phyloP scores from a whole-genome alignment of 2,329 filamentous ascomycete genomes.

The Talaromyces marneffei region DNA sequence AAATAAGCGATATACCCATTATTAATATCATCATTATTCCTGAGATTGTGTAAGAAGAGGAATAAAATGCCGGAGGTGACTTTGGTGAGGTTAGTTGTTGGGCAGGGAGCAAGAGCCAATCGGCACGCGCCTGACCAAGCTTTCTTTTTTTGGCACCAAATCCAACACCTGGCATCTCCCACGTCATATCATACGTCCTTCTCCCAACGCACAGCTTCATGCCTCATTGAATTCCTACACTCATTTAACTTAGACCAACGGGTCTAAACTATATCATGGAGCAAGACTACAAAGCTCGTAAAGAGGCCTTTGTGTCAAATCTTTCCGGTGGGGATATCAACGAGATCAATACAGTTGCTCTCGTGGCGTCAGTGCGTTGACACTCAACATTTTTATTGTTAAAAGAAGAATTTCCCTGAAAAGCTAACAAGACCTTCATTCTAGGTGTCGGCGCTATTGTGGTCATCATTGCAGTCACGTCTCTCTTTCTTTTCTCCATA shows the following conservation, averaged over 20 bases:
- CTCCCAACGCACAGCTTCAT: neutral
- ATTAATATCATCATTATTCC: neutral
- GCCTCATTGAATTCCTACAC: neutral
- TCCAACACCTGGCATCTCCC: conserved; percentile 1
- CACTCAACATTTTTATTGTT: neutral
- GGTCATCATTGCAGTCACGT: conserved; percentile 80
- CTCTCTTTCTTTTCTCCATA: conserved; percentile 79
- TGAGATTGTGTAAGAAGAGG: neutral
- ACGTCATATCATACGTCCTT: neutral
- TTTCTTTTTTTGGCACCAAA: neutral
- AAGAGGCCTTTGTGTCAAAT: conserved; percentile 93
- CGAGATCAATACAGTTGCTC: conserved; percentile 82
- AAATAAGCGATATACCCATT: neutral
- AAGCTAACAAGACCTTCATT: neutral
- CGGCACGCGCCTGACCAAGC: neutral
- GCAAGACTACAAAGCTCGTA: conserved; percentile 74
- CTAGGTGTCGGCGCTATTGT: conserved; percentile 75
- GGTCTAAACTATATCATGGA: conserved; percentile 25
- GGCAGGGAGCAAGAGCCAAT: neutral
- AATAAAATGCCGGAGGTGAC: neutral
- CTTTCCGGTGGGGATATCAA: conserved; percentile 73
- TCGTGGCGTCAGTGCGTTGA: conserved; percentile 68
- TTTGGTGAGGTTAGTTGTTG: no score
- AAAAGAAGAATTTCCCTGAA: neutral
- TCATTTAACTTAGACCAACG: neutral